phyloP scores from a whole-genome alignment of 352 stramenopile species.

The Plasmopara halstedii region DNA sequence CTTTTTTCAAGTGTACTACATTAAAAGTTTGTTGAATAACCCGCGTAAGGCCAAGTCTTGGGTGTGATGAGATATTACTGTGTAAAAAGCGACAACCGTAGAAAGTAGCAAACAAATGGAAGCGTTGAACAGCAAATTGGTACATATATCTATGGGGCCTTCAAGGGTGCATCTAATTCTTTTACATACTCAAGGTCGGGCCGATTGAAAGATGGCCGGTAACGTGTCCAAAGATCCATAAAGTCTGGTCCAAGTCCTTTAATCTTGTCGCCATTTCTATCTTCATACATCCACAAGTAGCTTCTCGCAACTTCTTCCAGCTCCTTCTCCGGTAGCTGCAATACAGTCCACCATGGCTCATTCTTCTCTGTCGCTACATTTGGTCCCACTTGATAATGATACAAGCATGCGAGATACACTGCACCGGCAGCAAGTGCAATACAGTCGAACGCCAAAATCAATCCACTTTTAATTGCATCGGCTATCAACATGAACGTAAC shows the following conservation, averaged over 20 bases:
- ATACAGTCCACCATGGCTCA: slow-evolving; percentile 63
- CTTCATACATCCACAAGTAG: slow-evolving; percentile 65
- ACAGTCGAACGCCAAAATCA: slow-evolving; percentile 48
- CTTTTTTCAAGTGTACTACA: slow-evolving; percentile 71
- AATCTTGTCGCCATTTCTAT: slow-evolving; percentile 22
- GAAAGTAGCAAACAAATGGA: no score
- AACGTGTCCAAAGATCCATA: slow-evolving; percentile 42
- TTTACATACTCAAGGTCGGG: slow-evolving; percentile 59
- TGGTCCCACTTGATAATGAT: slow-evolving; percentile 36
- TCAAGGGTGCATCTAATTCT: slow-evolving; percentile 43
- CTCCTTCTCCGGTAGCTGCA: slow-evolving; percentile 36
- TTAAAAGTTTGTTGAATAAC: slow-evolving; percentile 59
- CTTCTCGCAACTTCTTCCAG: slow-evolving; percentile 52
- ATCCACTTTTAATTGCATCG: slow-evolving; percentile 47
- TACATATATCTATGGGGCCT: slow-evolving; percentile 12
- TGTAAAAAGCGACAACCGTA: no score
- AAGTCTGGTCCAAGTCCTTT: slow-evolving; percentile 37
- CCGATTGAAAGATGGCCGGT: slow-evolving; percentile 42
- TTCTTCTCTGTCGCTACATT: slow-evolving; percentile 61
- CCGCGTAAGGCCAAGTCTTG: slow-evolving; percentile 44
- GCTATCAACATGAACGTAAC: slow-evolving; percentile 48
- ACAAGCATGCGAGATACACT: slow-evolving; percentile 67
- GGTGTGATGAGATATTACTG: slow-evolving; percentile 39
- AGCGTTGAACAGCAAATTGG: no score
- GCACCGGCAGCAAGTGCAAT: slow-evolving; percentile 46